Evolutionary conservation across 2,329 filamentous ascomycete genomes (phyloP), one percentile per base, ranked within the genome.

Genomic region (Sphaerulina vaccinii): DNA sequence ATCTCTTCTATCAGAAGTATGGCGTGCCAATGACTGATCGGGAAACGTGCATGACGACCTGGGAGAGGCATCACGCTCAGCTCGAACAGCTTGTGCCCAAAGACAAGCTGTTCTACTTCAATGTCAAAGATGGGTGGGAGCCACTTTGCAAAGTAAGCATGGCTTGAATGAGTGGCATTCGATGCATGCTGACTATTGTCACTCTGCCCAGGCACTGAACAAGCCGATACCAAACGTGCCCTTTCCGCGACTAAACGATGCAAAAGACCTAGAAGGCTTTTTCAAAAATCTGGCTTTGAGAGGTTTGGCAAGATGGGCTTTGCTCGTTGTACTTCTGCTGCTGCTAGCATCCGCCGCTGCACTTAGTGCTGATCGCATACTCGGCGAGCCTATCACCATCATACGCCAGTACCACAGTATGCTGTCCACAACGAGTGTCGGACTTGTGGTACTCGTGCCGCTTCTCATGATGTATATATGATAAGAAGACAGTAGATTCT

Each of bases 51-150:
- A n/a, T n/a, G 22, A 39, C 44, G 3, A n/a, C 33, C 18, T 45
- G 27, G 49, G 38, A 51, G 1, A 35, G 29, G n/a, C 54, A 56
- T 39, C 45, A 44, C n/a, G 21, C 22, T 13, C 46, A 53, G 32
- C 37, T 56, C 10, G 27, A 51, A 18, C 15, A 41, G 13, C 41
- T 21, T 29, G 43, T 52, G 21, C 40, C 45, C 11, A 27, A 50
- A 32, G 49, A 51, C 10, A 43, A 51, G 33, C 32, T 52, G 10
- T 51, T 68, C 11, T 57, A 61, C 24, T 57, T 62, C 27, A 40
- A 55, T 35, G 27, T 62, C 9, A 47, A 60, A 5, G 54, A 60
- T 40, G 61, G 62, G 8, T 70, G 66, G 66, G 56, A 55, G 27
- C 61, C 62, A 7, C 46, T 68, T 10, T 68, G 63, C 52, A 41